These are phyloP conservation scores for Eucalyptus pauciflora DNA, from an alignment of 345 rosid species.

Conservation along the genomic window DNA sequence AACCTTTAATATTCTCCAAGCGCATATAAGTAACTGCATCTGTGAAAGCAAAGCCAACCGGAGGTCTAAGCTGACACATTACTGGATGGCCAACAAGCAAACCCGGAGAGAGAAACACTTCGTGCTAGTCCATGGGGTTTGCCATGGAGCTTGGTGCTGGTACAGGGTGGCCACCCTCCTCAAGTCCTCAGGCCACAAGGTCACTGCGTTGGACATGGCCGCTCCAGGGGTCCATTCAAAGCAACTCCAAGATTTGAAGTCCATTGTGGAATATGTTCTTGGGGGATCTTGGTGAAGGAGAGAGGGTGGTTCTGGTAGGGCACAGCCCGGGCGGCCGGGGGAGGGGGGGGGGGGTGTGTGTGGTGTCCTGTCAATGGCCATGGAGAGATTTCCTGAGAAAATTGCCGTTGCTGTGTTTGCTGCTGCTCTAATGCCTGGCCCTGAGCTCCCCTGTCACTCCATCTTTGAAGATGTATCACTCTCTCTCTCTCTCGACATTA, in stretches of 20 bases:
- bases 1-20: too few species aligned
- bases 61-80: too few species aligned
- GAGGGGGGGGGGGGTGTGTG: background rate
- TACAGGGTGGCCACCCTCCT: slow-evolving; percentile 10
- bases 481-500: too few species aligned
- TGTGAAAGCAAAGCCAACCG: too few species aligned
- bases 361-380: slow-evolving; percentile 7
- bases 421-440: slow-evolving; percentile 17
- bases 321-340: slow-evolving; percentile 5
- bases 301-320: slow-evolving; percentile 26
- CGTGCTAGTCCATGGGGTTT: slow-evolving; percentile 7
- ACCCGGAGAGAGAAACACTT: background rate
- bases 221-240: slow-evolving; percentile 11
- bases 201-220: slow-evolving; percentile 15
- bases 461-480: slow-evolving; percentile 17
- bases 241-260: slow-evolving; percentile 2
- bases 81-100: background rate
- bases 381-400: slow-evolving; percentile 32
- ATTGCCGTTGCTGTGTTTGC: slow-evolving; percentile 12
- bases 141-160: slow-evolving; percentile 27
- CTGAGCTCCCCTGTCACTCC: slow-evolving; percentile 6
- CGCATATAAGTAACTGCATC: too few species aligned
- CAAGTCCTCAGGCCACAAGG: slow-evolving; percentile 5
- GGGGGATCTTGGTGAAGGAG: slow-evolving; percentile 3
- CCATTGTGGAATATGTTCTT: slow-evolving; percentile 14